Evolutionary conservation across 306 rosid species (phyloP).

Genomic region (Glycine soja): DNA sequence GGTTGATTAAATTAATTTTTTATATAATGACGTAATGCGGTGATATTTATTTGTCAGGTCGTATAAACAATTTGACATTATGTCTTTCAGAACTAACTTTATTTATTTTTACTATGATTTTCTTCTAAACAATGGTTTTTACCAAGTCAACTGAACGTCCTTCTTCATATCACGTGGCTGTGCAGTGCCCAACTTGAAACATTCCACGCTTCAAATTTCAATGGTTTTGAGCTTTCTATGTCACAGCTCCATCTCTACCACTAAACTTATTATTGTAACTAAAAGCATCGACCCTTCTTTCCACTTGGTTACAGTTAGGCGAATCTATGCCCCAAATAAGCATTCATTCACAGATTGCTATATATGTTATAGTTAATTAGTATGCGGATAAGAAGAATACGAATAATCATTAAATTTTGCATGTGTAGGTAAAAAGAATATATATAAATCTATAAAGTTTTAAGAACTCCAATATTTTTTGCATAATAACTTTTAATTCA

Average conservation of each 20-base stretch:
- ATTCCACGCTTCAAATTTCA: constrained; percentile 20
- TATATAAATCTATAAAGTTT: too few relatives aligned
- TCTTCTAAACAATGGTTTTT: background rate
- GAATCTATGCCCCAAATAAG: constrained; percentile 41
- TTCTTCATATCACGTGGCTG: background rate
- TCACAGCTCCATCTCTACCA: constrained; percentile 24
- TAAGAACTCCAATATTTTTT: too few relatives aligned
- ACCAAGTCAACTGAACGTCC: background rate
- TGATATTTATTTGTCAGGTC: background rate
- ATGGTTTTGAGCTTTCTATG: constrained; percentile 33
- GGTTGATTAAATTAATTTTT: background rate
- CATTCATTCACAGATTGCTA: constrained; percentile 4
- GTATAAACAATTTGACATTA: background rate
- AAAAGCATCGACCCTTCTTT: constrained; percentile 27
- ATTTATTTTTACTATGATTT: too few relatives aligned
- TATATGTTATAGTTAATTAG: too few relatives aligned
- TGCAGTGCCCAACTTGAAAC: constrained; percentile 6
- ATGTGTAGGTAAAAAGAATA: background rate
- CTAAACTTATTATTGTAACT: background rate
- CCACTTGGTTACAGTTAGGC: constrained; percentile 1
- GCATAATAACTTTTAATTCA: too few relatives aligned
- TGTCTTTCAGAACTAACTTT: background rate
- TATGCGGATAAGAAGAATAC: background rate
- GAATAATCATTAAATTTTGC: background rate
- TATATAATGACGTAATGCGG: background rate